phyloP scores from a whole-genome alignment of 257 asterid genomes.

The Anisodus acutangulus region DNA sequence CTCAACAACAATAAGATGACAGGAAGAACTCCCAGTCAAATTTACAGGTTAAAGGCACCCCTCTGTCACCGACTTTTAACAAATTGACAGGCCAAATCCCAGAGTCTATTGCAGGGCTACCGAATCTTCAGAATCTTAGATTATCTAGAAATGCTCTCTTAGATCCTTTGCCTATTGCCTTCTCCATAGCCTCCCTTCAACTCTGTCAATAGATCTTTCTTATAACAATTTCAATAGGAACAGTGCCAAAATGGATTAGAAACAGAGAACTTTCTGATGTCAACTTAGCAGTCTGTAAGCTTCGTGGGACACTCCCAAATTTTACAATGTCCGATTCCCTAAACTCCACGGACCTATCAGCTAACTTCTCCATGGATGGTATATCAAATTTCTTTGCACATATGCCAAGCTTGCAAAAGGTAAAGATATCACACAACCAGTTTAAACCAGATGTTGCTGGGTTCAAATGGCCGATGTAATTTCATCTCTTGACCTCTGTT shows the following conservation, averaged over 20 bases:
- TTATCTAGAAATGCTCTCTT: constrained; percentile 63
- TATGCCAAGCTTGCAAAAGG: constrained; percentile 47
- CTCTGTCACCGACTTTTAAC: constrained; percentile 62
- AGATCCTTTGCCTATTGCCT: constrained; percentile 64
- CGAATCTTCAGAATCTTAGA: constrained; percentile 67
- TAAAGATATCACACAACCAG: constrained; percentile 66
- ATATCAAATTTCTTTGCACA: constrained; percentile 43
- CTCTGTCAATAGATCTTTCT: constrained; percentile 75
- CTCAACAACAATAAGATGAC: constrained; percentile 63
- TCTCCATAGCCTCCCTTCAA: constrained; percentile 56
- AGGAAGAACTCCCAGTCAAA: constrained; percentile 66
- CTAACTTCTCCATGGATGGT: constrained; percentile 65
- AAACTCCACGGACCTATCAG: constrained; percentile 69
- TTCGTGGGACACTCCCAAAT: constrained; percentile 66
- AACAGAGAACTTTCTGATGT: constrained; percentile 63
- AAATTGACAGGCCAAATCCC: constrained; percentile 75
- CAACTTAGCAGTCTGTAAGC: constrained; percentile 68
- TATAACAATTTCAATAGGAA: constrained; percentile 58
- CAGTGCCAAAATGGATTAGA: constrained; percentile 75
- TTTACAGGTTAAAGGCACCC: constrained; percentile 66
- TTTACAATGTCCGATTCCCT: constrained; percentile 68
- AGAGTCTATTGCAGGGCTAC: constrained; percentile 60
- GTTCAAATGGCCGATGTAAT: constrained; percentile 67
- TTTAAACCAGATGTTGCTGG: constrained; percentile 58
- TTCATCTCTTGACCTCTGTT: constrained; percentile 62